These are phyloP conservation scores for Skeletonema marinoi DNA, from an alignment of 108 stramenopile species.

Conservation along the genomic window DNA sequence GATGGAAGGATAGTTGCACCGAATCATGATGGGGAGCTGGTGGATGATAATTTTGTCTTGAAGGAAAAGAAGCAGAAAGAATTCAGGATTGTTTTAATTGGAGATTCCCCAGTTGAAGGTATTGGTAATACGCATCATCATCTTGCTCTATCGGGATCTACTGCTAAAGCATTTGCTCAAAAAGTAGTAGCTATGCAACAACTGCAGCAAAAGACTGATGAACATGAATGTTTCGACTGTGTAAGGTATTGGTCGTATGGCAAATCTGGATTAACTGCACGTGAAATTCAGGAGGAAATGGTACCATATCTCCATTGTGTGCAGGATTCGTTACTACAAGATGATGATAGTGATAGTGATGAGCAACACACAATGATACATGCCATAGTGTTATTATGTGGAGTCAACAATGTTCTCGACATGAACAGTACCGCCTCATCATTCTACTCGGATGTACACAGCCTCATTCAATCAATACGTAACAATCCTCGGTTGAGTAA, in stretches of 20 bases:
- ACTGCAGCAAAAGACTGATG: not conserved
- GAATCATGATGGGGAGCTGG: not conserved
- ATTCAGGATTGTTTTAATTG: conserved; percentile 25
- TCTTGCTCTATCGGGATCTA: conserved; percentile 23
- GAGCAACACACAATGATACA: not conserved
- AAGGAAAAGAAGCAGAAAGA: not conserved
- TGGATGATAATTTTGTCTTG: not conserved
- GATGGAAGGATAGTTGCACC: conserved; percentile 17
- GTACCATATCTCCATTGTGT: conserved; percentile 22
- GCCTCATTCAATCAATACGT: conserved; percentile 12
- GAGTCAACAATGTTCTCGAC: conserved; percentile 29
- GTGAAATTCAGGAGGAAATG: conserved; percentile 28
- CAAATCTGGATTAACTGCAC: conserved; percentile 30
- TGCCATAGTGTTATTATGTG: conserved; percentile 23
- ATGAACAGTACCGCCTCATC: conserved; percentile 12
- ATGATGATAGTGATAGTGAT: not conserved
- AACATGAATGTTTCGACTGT: not conserved
- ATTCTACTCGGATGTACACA: conserved; percentile 9
- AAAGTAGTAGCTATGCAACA: not conserved
- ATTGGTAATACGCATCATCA: conserved; percentile 27
- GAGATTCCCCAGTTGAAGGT: conserved; percentile 38
- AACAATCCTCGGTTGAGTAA: not conserved
- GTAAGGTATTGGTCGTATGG: conserved; percentile 38
- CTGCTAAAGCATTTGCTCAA: conserved; percentile 28
- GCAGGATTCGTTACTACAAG: no score